These are phyloP conservation scores for Ceratorhiza oryzae-sativae DNA, from an alignment of 1,284 basidiomycete species.

Conservation along the genomic window DNA sequence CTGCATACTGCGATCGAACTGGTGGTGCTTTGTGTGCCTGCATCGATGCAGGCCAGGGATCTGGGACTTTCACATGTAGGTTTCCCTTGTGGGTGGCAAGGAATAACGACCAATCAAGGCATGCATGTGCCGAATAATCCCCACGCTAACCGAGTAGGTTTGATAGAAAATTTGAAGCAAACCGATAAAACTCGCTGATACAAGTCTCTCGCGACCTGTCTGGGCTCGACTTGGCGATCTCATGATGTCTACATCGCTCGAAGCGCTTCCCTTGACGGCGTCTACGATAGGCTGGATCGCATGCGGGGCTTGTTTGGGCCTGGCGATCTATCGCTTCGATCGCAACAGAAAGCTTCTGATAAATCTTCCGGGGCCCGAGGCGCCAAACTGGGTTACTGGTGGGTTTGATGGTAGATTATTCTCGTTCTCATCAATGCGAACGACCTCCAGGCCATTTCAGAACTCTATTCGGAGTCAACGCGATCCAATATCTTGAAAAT, in stretches of 20 bases:
- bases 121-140: too few species aligned
- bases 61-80: too few species aligned
- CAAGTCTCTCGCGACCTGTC: too few species aligned
- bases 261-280: background rate
- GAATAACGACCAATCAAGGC: too few species aligned
- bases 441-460: conserved; percentile 18
- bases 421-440: background rate
- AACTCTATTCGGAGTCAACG: conserved; percentile 9
- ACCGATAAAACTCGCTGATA: too few species aligned
- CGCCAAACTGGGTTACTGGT: conserved; percentile 8
- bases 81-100: too few species aligned
- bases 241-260: background rate
- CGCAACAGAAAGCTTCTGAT: conserved; percentile 1
- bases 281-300: background rate
- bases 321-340: background rate
- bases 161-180: too few species aligned
- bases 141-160: too few species aligned
- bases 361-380: background rate
- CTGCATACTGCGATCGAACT: too few species aligned
- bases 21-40: too few species aligned
- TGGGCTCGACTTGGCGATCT: too few species aligned
- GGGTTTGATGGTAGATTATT: background rate
- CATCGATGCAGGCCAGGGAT: too few species aligned
- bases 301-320: background rate
- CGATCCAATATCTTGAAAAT: conserved; percentile 50